A percentile compares a stretch with the other conserved stretches of the same genome.
Conservation (phyloP, 345 rosid species). For the Eucalyptus curtisii region DNA sequence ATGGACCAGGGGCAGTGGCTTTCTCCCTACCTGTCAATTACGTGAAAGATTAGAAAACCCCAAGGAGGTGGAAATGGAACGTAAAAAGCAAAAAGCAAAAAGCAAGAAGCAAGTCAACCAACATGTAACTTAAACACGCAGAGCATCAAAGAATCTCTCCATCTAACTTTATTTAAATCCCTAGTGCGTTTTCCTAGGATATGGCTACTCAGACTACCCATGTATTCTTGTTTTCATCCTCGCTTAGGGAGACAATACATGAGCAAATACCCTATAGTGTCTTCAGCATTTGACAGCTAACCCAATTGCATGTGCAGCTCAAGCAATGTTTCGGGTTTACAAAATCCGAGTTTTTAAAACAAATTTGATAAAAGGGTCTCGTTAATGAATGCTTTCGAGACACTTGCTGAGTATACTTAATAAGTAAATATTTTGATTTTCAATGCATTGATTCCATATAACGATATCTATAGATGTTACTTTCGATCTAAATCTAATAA, state of each 20-base stretch:
- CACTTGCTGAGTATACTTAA: accelerated
- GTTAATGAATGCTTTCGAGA: accelerated
- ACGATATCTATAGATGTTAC: accelerated
- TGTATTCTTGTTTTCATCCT: not conserved
- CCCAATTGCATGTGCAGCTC: not conserved
- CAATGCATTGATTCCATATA: accelerated
- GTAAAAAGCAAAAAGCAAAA: not conserved
- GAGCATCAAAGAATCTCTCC: not conserved
- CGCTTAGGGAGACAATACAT: not conserved
- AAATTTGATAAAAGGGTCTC: accelerated
- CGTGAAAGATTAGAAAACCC: not conserved
- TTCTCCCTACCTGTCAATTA: not conserved
- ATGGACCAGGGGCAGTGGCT: not conserved
- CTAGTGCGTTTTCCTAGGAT: not conserved
- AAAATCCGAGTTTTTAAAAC: accelerated
- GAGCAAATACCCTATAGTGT: not conserved
- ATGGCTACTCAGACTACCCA: not conserved
- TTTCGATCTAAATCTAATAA: too few species aligned
- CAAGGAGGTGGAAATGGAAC: not conserved
- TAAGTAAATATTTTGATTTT: not conserved
- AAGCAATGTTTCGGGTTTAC: not conserved
- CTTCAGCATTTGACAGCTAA: not conserved
- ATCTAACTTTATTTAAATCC: not conserved
- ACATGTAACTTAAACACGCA: not conserved
- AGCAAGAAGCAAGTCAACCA: not conserved